phyloP scores from a whole-genome alignment of 1,139 yeast genomes.

The Yamadazyma diospyri region DNA sequence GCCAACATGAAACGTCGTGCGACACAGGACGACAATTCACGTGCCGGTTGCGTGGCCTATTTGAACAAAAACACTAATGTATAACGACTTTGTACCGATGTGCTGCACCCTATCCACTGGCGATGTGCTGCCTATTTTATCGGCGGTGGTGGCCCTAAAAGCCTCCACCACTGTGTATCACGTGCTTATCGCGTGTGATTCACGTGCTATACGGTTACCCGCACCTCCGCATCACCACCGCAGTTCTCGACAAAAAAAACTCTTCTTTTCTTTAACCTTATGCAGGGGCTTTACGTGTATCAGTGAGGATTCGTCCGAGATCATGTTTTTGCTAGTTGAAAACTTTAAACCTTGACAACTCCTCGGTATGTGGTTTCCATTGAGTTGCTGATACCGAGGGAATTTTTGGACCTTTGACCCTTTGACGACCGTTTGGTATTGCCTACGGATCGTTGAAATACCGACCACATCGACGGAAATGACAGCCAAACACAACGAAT shows the following conservation, averaged over 20 bases:
- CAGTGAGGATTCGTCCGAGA: conserved; percentile 99
- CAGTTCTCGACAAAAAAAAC: conserved; percentile 6
- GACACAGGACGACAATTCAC: not conserved
- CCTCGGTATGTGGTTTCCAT: conserved; percentile 54
- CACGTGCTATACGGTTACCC: no score
- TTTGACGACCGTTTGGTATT: conserved; percentile 5
- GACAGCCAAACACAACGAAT: no score
- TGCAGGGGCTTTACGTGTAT: conserved; percentile 99
- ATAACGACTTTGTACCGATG: no score
- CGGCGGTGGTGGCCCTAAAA: no score
- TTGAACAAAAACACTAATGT: conserved; percentile 6
- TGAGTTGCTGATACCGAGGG: conserved; percentile 49
- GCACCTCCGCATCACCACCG: conserved; percentile 9
- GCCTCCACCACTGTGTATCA: no score
- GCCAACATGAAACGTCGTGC: not conserved
- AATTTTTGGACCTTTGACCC: conserved; percentile 62
- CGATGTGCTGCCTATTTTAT: no score
- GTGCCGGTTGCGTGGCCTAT: conserved; percentile 10
- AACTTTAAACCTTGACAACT: conserved; percentile 96
- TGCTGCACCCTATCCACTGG: no score
- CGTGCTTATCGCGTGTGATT: no score
- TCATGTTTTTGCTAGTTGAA: conserved; percentile 99
- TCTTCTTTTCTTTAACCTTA: conserved; percentile 65
- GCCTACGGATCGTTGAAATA: conserved; percentile 7
- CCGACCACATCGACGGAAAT: not conserved